Evolutionary conservation across 352 stramenopile genomes (phyloP), one percentile per base, ranked within the genome.

Genomic region (Pythium angustatum): DNA sequence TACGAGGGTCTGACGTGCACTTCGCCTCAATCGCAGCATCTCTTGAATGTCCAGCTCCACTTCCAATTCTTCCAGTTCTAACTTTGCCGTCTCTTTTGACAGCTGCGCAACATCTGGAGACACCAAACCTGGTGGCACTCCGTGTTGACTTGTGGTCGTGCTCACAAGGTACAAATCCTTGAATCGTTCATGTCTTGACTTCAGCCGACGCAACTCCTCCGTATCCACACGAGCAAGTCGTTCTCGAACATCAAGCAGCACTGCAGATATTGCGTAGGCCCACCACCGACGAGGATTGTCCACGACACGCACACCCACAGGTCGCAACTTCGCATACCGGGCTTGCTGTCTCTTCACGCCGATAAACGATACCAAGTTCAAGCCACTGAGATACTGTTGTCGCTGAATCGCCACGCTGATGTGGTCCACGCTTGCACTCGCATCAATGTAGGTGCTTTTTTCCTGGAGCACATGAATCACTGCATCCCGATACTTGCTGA

Each of bases 371-470:
- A 87, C 68, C 22, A 93, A 75, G 12, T 81, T 88, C 14, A 95
- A 66, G 19, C 76, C 78, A 58, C 83, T 91, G 12, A 91, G 59
- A 48, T 95, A 95, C 52, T 95, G 86, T 34, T 82, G 68, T 31
- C 83, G 78, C 28, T 79, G 62, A 36, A 93, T 62, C 3, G 74
- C 77, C n/a, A 88, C 75, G 22, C 65, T 79, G 40, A 95, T 90
- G 40, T 90, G 73, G 54, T 95, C 86, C 11, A 95, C 77, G n/a
- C 36, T 77, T 7, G 84, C 83, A 44, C 79, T 77, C 2, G 81
- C 84, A 44, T 93, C 83, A 56, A 95, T 86, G 62, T 92, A 95
- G n/a, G 86, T 95, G 72, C 79, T 93, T 49, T 95, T 95, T 54
- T 95, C 86, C 41, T 92, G 77, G 70, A 95, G 88, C 24, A 94